A percentile compares a stretch with the other conserved stretches of the same genome.
Evolutionary conservation across 2,329 filamentous ascomycete genomes (phyloP).

Genomic region (Microsporum canis): DNA sequence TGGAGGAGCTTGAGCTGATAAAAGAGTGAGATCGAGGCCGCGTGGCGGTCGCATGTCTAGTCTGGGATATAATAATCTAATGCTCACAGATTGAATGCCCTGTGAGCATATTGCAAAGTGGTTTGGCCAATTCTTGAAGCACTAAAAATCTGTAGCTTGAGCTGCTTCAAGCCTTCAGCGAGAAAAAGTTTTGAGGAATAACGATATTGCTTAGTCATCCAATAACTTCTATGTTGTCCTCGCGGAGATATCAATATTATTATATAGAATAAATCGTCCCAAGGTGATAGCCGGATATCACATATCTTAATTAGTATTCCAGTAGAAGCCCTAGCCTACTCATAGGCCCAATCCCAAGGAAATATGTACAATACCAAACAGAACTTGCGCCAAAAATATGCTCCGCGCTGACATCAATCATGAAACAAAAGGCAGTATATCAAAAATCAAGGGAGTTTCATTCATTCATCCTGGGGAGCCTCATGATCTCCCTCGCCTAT

Average conservation of each 20-base stretch:
- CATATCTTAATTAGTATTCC: background rate
- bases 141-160: background rate
- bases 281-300: background rate
- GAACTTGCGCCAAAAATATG: background rate
- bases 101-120: background rate
- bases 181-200: background rate
- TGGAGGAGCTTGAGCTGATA: background rate
- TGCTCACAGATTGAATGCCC: background rate
- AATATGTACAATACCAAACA: background rate
- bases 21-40: background rate
- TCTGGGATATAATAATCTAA: background rate
- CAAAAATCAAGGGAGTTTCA: background rate
- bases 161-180: background rate
- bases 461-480: background rate
- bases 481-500: background rate
- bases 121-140: background rate
- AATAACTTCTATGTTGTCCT: background rate
- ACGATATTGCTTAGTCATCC: background rate
- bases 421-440: background rate
- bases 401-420: conserved; percentile 14
- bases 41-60: background rate
- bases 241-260: background rate
- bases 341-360: background rate
- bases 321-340: background rate
- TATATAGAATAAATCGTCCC: background rate